Conservation (phyloP, 805 yeast genomes). For the Zygosaccharomyces siamensis region DNA sequence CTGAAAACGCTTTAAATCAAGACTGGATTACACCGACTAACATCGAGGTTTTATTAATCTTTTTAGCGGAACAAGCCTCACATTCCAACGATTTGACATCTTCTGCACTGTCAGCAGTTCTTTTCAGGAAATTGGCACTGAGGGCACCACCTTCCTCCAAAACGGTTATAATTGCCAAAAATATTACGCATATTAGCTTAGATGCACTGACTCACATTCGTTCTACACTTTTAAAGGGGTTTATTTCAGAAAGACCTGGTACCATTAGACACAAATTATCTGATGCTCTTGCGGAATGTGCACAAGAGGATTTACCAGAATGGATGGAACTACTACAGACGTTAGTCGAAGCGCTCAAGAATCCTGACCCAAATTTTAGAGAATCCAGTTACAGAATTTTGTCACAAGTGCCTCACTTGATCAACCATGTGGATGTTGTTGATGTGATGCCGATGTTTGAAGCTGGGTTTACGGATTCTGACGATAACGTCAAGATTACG, state of each 20-base stretch:
- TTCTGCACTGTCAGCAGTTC: slow-evolving; percentile 74
- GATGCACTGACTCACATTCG: slow-evolving; percentile 61
- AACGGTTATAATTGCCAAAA: slow-evolving; percentile 65
- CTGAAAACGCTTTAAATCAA: slow-evolving; percentile 66
- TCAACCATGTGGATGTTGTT: slow-evolving; percentile 53
- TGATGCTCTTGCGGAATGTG: slow-evolving; percentile 91
- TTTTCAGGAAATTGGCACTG: slow-evolving; percentile 81
- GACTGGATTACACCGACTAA: slow-evolving; percentile 71
- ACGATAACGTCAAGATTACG: slow-evolving; percentile 83
- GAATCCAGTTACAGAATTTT: slow-evolving; percentile 90
- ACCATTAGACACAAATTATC: slow-evolving; percentile 86
- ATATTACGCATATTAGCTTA: slow-evolving; percentile 63
- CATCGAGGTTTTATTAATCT: slow-evolving; percentile 66
- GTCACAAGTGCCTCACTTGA: slow-evolving; percentile 73
- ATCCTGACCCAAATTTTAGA: slow-evolving; percentile 59
- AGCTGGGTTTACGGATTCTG: slow-evolving; percentile 71
- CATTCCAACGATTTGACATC: slow-evolving; percentile 55
- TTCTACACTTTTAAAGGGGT: slow-evolving; percentile 64
- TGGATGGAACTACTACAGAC: slow-evolving; percentile 83
- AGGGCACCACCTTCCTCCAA: slow-evolving; percentile 61
- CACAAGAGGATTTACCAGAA: slow-evolving; percentile 55
- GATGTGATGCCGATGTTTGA: slow-evolving; percentile 66
- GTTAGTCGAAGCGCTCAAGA: slow-evolving; percentile 58
- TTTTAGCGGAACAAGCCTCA: slow-evolving; percentile 76
- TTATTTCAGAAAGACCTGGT: slow-evolving; percentile 60